Base-by-base conservation (phyloP, 2,329 filamentous ascomycete species). In the Diaporthe batatas region DNA sequence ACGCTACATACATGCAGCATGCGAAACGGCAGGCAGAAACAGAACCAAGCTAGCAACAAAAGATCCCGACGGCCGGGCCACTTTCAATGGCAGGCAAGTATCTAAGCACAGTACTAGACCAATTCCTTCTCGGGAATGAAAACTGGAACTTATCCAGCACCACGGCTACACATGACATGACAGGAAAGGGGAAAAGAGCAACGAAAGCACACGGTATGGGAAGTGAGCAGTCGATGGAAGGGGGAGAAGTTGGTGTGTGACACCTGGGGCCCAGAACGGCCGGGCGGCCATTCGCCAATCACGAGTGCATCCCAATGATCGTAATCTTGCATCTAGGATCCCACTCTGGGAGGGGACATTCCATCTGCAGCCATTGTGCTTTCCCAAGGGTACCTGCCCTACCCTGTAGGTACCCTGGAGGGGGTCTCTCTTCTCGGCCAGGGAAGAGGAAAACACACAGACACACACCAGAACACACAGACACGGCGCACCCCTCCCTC, bases 311-410 rank as follows among this genome's bases (percentile, higher is more conserved):
- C 68, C 62, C 55, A 72, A 54, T 57, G 70, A 74, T 74, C 73
- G 73, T 68, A 64, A 72, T 74, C 71, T 72, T 72, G 73, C 73
- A 74, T 67, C 51, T 72, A 44, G 65, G 25, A 67, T 72, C 67
- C 67, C 44, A 72, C 64, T 36, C 64, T 57, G 23, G 39, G 55
- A 49, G 39, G 71, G 64, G 32, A 72, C 62, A 49, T 65, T 32
- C 44, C 62, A 65, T 65, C 44, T 65, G 62, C 62, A 65, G 58
- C 59, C 32, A 55, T 49, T 23, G 8, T 42, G 5, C 1, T n/a
- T 25, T 39, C 54, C 57, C 23, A 44, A 47, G 58, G 57, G 58
- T 44, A 47, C 54, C 42, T 11, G 1, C 16, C 12, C 21, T 47
- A 59, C 54, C 54, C 29, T 29, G 29, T 57, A 49, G 21, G 7